Evolutionary conservation across 1,284 basidiomycete species (phyloP).

Genomic region (Austroboletus novae-zelandiae): DNA sequence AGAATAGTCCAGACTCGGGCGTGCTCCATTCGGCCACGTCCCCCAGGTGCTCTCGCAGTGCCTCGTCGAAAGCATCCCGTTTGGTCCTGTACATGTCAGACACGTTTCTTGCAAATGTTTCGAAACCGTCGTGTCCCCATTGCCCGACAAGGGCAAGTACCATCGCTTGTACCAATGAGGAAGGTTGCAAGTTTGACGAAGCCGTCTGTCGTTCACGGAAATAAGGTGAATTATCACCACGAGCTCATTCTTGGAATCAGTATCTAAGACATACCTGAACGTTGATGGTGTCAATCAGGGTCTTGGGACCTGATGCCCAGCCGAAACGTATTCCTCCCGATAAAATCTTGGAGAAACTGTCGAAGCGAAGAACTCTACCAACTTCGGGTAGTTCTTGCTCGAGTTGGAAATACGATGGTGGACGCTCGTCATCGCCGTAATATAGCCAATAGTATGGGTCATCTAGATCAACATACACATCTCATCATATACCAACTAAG

Average conservation of each 20-base stretch:
- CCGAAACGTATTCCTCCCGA: slow-evolving; percentile 78
- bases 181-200: slow-evolving; percentile 74
- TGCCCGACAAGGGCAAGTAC: slow-evolving; percentile 61
- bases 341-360: slow-evolving; percentile 83
- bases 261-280: slow-evolving; percentile 46
- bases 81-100: slow-evolving; percentile 76
- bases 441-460: slow-evolving; percentile 74
- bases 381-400: slow-evolving; percentile 56
- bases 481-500: no score
- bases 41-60: slow-evolving; percentile 67
- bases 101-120: slow-evolving; percentile 66
- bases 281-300: slow-evolving; percentile 72
- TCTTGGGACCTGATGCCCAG: slow-evolving; percentile 74
- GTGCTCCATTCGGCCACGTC: slow-evolving; percentile 78
- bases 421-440: slow-evolving; percentile 57
- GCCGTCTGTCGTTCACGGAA: slow-evolving; percentile 44
- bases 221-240: background rate
- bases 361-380: slow-evolving; percentile 77
- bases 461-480: slow-evolving; percentile 37
- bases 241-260: background rate
- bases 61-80: slow-evolving; percentile 73
- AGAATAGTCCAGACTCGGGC: slow-evolving; percentile 86
- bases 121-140: slow-evolving; percentile 76
- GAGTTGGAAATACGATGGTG: slow-evolving; percentile 73
- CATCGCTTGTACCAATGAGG: slow-evolving; percentile 73